Percentiles rank a stretch among this genome's conserved stretches.
Conservation (phyloP, 345 rosid genomes). For the Eutrema heterophyllum region DNA sequence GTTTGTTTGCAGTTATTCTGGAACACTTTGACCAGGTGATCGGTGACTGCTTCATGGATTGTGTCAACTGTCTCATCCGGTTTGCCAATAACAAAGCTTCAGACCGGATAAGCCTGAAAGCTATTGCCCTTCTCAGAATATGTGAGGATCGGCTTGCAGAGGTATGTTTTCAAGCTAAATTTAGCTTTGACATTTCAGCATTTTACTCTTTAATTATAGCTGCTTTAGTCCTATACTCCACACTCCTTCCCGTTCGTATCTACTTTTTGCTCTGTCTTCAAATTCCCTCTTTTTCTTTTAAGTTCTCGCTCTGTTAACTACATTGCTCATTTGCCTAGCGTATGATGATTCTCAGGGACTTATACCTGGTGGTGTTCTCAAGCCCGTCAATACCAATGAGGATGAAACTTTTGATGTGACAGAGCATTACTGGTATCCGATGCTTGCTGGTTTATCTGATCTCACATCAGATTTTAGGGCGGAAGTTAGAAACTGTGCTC, state of each 20-base stretch:
- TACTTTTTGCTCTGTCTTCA: conserved; percentile 5
- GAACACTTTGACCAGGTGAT: conserved; percentile 99
- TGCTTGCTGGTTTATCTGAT: conserved; percentile 93
- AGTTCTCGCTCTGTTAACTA: not conserved
- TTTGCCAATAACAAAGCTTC: conserved; percentile 93
- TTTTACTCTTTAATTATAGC: not conserved
- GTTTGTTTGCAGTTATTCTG: conserved; percentile 71
- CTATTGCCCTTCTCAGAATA: conserved; percentile 96
- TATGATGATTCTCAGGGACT: conserved; percentile 53
- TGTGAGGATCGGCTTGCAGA: conserved; percentile 99
- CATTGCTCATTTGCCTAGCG: conserved; percentile 15
- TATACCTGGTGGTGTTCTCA: conserved; percentile 80
- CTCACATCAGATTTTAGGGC: conserved; percentile 76
- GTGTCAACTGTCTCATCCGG: conserved; percentile 95
- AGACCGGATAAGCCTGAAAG: conserved; percentile 93
- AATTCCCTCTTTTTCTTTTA: not conserved
- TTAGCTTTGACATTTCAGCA: not conserved
- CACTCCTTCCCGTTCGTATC: not conserved
- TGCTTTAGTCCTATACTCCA: not conserved
- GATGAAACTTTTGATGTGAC: conserved; percentile 73
- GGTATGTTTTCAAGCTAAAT: conserved; percentile 40
- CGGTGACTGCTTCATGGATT: conserved; percentile 99
- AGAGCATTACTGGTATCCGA: conserved; percentile 92
- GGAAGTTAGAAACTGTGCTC: conserved; percentile 86
- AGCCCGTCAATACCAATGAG: conserved; percentile 48